Percentiles rank a stretch among this genome's conserved stretches.
phyloP scores from a whole-genome alignment of 1,139 yeast genomes.

The Lodderomyces orthopsilosis region DNA sequence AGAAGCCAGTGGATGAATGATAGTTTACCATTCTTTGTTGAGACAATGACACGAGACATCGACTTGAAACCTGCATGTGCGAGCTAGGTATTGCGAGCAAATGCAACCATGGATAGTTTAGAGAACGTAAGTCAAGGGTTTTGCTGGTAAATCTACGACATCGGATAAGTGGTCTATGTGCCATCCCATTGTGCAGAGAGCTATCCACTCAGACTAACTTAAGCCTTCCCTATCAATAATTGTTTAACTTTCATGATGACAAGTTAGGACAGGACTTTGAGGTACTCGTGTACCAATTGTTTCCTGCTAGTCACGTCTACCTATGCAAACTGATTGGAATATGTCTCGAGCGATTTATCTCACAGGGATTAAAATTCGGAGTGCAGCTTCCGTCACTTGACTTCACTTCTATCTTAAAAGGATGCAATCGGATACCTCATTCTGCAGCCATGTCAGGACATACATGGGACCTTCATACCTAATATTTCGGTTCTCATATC shows the following conservation, averaged over 20 bases:
- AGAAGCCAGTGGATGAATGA: background rate
- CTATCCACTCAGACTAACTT: too few relatives aligned
- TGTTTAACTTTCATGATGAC: too few relatives aligned
- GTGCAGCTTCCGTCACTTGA: background rate
- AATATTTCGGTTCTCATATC: background rate
- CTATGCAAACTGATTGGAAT: too few relatives aligned
- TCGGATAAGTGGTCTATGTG: background rate
- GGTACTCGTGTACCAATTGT: too few relatives aligned
- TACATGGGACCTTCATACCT: background rate
- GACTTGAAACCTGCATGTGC: background rate
- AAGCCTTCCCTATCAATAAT: too few relatives aligned
- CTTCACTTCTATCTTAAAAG: background rate
- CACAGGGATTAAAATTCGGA: too few relatives aligned
- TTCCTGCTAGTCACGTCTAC: too few relatives aligned
- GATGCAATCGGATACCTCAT: background rate
- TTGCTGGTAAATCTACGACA: background rate
- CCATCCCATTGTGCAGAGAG: background rate
- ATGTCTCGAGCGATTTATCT: too few relatives aligned
- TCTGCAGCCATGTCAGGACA: background rate
- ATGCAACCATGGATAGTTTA: background rate
- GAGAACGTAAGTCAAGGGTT: background rate
- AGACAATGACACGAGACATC: too few relatives aligned
- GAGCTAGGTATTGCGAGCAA: background rate
- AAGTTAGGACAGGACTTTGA: too few relatives aligned
- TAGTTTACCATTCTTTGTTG: too few relatives aligned